A percentile compares a stretch with the other conserved stretches of the same genome.
Evolutionary conservation across 1,284 basidiomycete species (phyloP).

Genomic region (Tranzscheliella williamsii): DNA sequence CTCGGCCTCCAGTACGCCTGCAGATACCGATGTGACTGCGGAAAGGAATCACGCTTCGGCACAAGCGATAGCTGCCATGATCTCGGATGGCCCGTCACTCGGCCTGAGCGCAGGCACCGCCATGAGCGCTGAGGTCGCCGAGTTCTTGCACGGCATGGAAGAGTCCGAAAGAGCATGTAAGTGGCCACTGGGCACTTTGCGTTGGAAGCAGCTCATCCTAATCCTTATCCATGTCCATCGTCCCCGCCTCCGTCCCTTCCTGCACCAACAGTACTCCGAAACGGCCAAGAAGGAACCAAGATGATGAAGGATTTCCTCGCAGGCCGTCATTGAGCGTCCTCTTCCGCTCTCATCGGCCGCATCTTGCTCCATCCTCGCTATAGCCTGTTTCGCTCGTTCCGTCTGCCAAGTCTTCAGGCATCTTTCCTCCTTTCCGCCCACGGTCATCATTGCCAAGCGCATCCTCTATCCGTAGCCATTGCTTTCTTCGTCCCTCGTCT

Average conservation of each 20-base stretch:
- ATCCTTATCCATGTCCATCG: background rate
- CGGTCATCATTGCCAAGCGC: no score
- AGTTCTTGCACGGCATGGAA: constrained; percentile 51
- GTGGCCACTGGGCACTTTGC: no score
- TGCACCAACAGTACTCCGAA: constrained; percentile 13
- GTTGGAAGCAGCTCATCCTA: background rate
- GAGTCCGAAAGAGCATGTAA: constrained; percentile 42
- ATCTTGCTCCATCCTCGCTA: no score
- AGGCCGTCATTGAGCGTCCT: constrained; percentile 9
- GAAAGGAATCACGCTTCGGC: constrained; percentile 11
- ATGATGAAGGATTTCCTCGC: constrained; percentile 43
- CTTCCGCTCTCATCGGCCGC: no score
- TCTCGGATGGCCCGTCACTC: constrained; percentile 32
- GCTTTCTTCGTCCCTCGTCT: no score
- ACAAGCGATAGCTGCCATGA: constrained; percentile 37
- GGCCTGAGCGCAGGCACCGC: constrained; percentile 33
- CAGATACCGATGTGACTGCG: constrained; percentile 6
- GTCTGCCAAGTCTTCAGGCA: no score
- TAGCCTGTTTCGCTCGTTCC: no score
- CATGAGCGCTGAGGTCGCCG: constrained; percentile 48
- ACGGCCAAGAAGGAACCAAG: constrained; percentile 33
- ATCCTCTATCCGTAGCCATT: no score
- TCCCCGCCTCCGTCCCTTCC: background rate
- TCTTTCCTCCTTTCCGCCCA: no score
- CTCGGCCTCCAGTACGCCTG: constrained; percentile 1